These are phyloP conservation scores for Cyphellophora attinorum DNA, from an alignment of 2,329 filamentous ascomycete species.

Conservation along the genomic window DNA sequence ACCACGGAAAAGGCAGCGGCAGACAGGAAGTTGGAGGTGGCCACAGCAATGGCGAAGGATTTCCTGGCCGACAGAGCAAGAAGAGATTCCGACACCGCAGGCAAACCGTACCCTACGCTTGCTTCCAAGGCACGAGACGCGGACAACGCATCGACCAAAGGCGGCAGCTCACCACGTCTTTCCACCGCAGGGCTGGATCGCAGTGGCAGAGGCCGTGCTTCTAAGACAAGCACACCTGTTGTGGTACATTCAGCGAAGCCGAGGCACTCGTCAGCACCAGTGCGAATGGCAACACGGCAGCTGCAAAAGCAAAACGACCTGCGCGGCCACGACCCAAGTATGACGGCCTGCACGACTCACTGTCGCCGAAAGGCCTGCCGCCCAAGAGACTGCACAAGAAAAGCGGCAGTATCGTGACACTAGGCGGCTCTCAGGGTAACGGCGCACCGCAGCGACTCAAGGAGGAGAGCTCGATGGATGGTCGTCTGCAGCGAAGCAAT, in stretches of 20 bases:
- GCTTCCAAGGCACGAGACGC: constrained; percentile 22
- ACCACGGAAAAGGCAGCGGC: no score
- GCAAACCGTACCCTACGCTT: no score
- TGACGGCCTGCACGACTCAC: constrained; percentile 18
- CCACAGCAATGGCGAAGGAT: no score
- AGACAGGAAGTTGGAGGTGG: no score
- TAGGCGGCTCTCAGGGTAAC: constrained; percentile 2
- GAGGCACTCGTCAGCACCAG: constrained; percentile 14
- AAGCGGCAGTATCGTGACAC: constrained; percentile 21
- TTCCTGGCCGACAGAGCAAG: no score
- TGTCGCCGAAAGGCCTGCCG: constrained; percentile 19
- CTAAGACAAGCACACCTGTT: constrained; percentile 32
- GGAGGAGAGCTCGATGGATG: constrained; percentile 23
- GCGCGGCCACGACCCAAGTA: constrained; percentile 17
- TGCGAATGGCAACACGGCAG: constrained; percentile 6
- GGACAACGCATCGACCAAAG: constrained; percentile 23
- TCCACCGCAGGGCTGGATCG: constrained; percentile 7
- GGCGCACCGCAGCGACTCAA: constrained; percentile 5
- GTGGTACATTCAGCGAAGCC: constrained; percentile 27
- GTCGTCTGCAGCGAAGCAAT: no score
- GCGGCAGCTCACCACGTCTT: constrained; percentile 22
- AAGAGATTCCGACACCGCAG: no score
- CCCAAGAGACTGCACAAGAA: constrained; percentile 28
- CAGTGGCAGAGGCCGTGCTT: constrained; percentile 23
- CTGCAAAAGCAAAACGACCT: constrained; percentile 13